Evolutionary conservation across 495 filamentous ascomycete genomes (phyloP), one percentile per base, ranked within the genome.

Genomic region (Penicillium coffeae): DNA sequence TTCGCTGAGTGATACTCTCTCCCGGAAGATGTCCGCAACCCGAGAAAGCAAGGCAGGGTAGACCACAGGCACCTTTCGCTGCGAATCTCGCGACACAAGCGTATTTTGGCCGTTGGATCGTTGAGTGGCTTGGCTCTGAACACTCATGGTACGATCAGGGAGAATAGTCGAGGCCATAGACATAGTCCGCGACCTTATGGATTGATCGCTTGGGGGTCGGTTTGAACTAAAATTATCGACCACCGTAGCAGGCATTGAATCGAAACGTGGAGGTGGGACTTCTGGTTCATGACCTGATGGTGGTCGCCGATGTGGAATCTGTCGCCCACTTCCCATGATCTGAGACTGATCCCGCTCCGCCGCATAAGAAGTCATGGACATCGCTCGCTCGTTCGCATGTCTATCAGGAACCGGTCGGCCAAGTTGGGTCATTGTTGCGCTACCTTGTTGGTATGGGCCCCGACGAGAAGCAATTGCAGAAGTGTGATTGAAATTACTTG

Each of bases 301-400:
- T 54, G 84, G 74, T 58, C 78, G 63, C 53, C 81, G 72, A 48
- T 67, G 73, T 4, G 86, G 94, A 58, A 99, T 96, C 0, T 94
- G 77, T 47, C 94, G 79, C 42, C 94, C 94, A 55, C 87, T 95
- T 79, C 52, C 62, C 44, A 87, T 88, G 16, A 90, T 96, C 59
- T 95, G 93, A 46, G 84, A 77, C 47, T 86, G 75, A 47, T 97
- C 89, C 39, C 81, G 77, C 50, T 92, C 88, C 50, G 83, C 70
- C 13, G 84, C 77, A 62, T 95, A 95, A 2, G 86, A 86, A 13
- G 84, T 90, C 82, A 99, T 84, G 21, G 92, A 95, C 93, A 97
- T 97, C 41, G 93, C 82, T 41, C 94, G 80, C 60, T 96, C 91
- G 59, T 97, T 68, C 22, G 42, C 85, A 59, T 93, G 86, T 38